These are phyloP conservation scores for Globisporangium splendens DNA, from an alignment of 352 stramenopile genomes.

Conservation along the genomic window DNA sequence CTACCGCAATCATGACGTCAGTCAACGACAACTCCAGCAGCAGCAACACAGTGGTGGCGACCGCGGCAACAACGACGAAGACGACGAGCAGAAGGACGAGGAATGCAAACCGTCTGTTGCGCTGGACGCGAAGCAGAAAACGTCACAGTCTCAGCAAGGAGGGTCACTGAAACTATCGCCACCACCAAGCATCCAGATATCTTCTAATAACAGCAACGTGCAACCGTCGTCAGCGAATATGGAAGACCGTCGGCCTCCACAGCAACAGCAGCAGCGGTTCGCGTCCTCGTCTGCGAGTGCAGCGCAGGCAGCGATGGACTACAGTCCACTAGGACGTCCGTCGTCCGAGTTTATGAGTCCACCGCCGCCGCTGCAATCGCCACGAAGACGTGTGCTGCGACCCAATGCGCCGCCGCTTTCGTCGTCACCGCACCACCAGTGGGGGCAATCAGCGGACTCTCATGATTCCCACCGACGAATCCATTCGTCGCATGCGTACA, in stretches of 20 bases:
- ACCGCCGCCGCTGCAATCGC: constrained; percentile 7
- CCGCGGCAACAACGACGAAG: not conserved
- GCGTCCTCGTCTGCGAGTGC: not conserved
- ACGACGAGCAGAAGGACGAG: not conserved
- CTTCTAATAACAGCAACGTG: constrained; percentile 4
- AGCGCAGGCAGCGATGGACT: constrained; percentile 1
- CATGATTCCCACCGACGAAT: constrained; percentile 15
- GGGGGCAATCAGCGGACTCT: not conserved
- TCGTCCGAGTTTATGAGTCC: constrained; percentile 7
- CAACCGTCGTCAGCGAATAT: not conserved
- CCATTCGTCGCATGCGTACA: not conserved
- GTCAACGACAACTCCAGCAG: too few species aligned
- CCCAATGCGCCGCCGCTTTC: not conserved
- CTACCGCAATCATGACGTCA: not conserved
- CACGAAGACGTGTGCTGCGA: constrained; percentile 18
- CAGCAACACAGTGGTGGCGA: not conserved
- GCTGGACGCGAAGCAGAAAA: too few species aligned
- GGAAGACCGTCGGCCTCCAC: constrained; percentile 9
- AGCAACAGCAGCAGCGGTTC: constrained; percentile 12
- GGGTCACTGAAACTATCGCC: too few species aligned
- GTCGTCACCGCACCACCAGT: constrained; percentile 1
- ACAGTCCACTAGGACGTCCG: not conserved
- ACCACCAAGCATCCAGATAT: too few species aligned
- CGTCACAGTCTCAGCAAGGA: too few species aligned
- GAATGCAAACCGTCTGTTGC: too few species aligned